Base-by-base conservation (phyloP, 176 grass and related monocot genomes). In the Ampelocalamus luodianensis region DNA sequence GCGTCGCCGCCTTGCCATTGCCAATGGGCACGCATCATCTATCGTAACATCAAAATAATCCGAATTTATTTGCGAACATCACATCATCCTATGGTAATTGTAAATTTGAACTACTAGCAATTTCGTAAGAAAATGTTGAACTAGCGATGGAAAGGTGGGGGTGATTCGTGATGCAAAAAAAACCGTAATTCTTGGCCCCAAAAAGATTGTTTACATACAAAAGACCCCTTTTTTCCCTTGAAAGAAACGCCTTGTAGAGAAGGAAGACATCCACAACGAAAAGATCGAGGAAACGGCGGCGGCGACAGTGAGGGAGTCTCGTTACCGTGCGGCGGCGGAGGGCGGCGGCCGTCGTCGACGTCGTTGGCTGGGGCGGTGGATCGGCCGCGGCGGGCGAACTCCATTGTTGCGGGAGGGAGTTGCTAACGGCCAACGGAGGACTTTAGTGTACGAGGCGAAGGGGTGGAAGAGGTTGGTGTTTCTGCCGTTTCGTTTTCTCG, bases 381-480 rank as follows among this genome's bases (percentile, higher is more conserved):
- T 8, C 17, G 68, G 29, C 29, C 11, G 34, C 22, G 22, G 39
- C 2, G 9, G 18, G 39, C 3, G 29, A 29, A 17, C 69, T 89
- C 82, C 82, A 89, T 89, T 34, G 81, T 36, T 45, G 6, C 17
- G 24, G 42, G 69, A 63, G 44, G 12, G 44, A 0, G 20, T 49
- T n/a, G 69, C 39, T 8, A 82, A 61, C 38, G 37, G 67, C 29
- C 6, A 36, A 5, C n/a, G 5, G 23, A 42, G 61, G 14, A 2
- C 7, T 59, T 78, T 46, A 39, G 14, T 3, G 11, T 45, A 10
- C 44, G 36, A 26, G 16, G 37, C 34, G 36, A 60, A 37, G 29
- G 49, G 50, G 10, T 0, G 29, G 4, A 32, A 55, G 72, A 75
- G 4, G 10, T 37, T 55, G 17, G 17, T 1, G 51, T 18, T 54